These are phyloP conservation scores for Jimgerdemannia lactiflua DNA, from an alignment of 192 early-diverging fungal genomes.

Conservation along the genomic window DNA sequence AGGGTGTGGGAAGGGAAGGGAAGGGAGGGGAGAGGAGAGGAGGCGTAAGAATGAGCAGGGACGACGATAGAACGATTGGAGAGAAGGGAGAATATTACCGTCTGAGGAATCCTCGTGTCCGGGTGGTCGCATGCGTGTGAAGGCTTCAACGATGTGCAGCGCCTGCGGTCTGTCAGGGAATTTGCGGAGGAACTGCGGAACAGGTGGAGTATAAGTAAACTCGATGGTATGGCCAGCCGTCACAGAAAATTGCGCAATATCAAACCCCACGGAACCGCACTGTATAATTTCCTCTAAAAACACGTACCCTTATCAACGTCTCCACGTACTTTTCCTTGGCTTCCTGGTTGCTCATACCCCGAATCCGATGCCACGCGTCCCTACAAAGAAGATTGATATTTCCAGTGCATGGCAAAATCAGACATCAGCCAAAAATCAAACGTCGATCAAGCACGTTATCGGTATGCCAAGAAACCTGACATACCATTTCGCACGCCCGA, in stretches of 20 bases:
- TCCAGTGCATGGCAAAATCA: neutral
- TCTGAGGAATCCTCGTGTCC: constrained; percentile 14
- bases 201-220: no score
- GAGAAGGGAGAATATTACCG: no score
- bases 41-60: no score
- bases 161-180: constrained; percentile 25
- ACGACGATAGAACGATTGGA: neutral
- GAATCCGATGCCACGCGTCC: constrained; percentile 38
- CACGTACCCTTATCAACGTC: neutral
- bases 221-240: no score
- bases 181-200: constrained; percentile 4
- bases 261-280: neutral
- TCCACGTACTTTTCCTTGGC: constrained; percentile 30
- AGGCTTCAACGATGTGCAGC: constrained; percentile 32
- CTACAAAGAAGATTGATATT: neutral
- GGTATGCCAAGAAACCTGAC: neutral
- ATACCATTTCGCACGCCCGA: constrained; percentile 36
- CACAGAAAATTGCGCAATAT: neutral
- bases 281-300: neutral
- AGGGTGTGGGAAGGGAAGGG: no score
- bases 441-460: no score
- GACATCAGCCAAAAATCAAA: neutral
- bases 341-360: constrained; percentile 38
- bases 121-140: constrained; percentile 17
- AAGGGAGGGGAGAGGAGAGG: no score